Evolutionary conservation across 1,284 basidiomycete species (phyloP).

Genomic region (Boletellus dicymbophilus): DNA sequence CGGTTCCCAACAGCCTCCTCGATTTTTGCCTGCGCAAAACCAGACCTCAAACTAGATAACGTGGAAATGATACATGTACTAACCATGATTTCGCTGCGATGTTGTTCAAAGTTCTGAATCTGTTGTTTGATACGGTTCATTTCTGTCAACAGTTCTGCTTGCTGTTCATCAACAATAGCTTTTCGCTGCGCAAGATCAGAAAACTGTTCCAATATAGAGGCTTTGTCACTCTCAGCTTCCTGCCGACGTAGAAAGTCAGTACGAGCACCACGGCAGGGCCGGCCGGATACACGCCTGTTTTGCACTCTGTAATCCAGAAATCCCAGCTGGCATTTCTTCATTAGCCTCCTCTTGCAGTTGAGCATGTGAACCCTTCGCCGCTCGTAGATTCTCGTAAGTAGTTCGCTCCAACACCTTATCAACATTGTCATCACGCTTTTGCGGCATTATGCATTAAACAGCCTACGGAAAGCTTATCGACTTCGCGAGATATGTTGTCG

Average conservation of each 20-base stretch:
- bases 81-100: constrained; percentile 43
- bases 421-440: neutral
- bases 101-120: constrained; percentile 50
- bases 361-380: constrained; percentile 36
- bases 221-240: constrained; percentile 59
- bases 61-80: constrained; percentile 13
- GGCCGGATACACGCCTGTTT: constrained; percentile 41
- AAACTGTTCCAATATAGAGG: constrained; percentile 50
- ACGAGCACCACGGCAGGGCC: neutral
- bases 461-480: constrained; percentile 24
- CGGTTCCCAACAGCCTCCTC: constrained; percentile 47
- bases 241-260: constrained; percentile 26
- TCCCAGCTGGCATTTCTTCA: constrained; percentile 73
- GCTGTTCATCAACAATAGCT: constrained; percentile 42
- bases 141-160: constrained; percentile 42
- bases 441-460: neutral
- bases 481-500: constrained; percentile 15
- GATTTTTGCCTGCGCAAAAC: constrained; percentile 39
- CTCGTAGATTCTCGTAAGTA: constrained; percentile 29
- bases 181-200: constrained; percentile 44
- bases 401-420: constrained; percentile 29
- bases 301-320: constrained; percentile 64
- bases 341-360: constrained; percentile 61
- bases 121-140: constrained; percentile 46
- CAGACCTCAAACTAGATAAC: neutral